Conservation (phyloP, 306 rosid genomes). For the Vigna radiata region DNA sequence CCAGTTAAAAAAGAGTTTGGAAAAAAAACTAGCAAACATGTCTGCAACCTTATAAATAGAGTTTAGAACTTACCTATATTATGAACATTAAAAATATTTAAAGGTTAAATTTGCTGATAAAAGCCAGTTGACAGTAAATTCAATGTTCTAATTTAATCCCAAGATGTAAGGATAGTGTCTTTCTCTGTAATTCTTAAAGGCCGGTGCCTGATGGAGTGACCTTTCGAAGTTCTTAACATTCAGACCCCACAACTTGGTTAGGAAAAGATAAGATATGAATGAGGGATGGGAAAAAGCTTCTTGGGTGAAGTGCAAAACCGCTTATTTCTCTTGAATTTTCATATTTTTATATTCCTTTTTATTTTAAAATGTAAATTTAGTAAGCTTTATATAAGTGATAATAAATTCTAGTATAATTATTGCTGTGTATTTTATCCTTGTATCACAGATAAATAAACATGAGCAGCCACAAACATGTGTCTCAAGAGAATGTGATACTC, state of each 20-base stretch:
- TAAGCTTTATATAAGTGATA: background rate
- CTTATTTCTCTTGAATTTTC: conserved; percentile 33
- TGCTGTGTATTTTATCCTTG: background rate
- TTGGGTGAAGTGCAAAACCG: conserved; percentile 64
- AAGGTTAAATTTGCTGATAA: background rate
- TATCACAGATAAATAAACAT: background rate
- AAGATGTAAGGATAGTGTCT: conserved; percentile 16
- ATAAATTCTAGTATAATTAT: background rate
- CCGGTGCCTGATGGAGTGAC: conserved; percentile 52
- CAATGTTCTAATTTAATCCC: background rate
- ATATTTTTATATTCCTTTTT: background rate
- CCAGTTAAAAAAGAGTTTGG: background rate
- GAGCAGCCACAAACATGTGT: background rate
- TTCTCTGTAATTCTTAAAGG: conserved; percentile 51
- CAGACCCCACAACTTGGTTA: conserved; percentile 68
- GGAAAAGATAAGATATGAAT: conserved; percentile 66
- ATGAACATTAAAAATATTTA: background rate
- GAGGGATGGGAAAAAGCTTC: conserved; percentile 67
- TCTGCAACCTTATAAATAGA: background rate
- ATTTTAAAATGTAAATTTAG: background rate
- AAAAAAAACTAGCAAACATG: background rate
- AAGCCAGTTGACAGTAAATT: conserved; percentile 12
- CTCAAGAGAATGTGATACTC: background rate
- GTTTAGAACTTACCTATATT: background rate
- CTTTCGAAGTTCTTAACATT: conserved; percentile 55